Conservation (phyloP, 441 rosid genomes). For the Gossypium trilobum region DNA sequence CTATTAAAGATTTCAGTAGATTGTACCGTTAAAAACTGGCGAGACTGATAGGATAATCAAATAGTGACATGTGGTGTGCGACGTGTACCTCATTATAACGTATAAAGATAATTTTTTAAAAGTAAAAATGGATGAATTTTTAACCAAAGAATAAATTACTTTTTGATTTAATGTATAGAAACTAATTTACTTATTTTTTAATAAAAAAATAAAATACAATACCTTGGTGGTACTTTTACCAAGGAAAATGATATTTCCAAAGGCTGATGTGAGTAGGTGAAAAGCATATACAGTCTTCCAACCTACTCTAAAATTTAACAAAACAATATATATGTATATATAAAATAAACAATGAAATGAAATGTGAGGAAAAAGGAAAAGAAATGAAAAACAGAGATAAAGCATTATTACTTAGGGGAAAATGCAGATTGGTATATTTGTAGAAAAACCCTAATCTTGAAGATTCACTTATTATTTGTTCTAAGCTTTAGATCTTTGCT, state of each 20-base stretch:
- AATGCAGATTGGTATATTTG: neutral
- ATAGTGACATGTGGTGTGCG: too few species aligned
- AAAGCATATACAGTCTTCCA: neutral
- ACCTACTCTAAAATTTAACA: neutral
- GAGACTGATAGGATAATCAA: too few species aligned
- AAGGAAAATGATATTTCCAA: neutral
- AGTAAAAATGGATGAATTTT: fast-evolving
- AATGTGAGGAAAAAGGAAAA: neutral
- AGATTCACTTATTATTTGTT: conserved; percentile 3
- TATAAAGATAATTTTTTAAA: too few species aligned
- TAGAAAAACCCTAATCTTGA: conserved; percentile 12
- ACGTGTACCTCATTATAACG: too few species aligned
- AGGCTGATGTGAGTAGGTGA: neutral
- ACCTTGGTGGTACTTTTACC: too few species aligned
- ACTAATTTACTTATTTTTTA: too few species aligned
- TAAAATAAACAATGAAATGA: neutral
- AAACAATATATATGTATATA: neutral
- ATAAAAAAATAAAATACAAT: too few species aligned
- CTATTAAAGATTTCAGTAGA: too few species aligned
- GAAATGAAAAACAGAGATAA: neutral
- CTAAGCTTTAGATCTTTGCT: conserved; percentile 29
- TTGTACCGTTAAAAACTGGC: too few species aligned
- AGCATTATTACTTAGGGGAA: neutral
- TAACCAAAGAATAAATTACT: too few species aligned
- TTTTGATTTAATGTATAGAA: too few species aligned